Evolutionary conservation across 805 yeast genomes (phyloP).

Genomic region (Suhomyces canberraensis): DNA sequence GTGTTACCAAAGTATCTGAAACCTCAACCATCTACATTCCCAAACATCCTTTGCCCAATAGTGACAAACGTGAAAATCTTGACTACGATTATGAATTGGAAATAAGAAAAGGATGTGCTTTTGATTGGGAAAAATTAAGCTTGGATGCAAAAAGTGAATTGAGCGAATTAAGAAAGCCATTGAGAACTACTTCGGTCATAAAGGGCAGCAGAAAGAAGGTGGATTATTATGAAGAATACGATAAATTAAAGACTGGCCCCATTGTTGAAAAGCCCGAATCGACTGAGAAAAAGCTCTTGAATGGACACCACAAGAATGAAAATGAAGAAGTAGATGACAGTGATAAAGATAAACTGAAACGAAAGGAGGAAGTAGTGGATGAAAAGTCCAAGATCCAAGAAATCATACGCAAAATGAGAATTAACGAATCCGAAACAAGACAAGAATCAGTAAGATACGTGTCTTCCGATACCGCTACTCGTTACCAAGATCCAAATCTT

Average conservation of each 20-base stretch:
- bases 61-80: background rate
- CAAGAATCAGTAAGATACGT: background rate
- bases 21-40: slow-evolving; percentile 4
- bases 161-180: background rate
- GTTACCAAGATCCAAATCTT: background rate
- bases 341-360: background rate
- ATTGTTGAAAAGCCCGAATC: background rate
- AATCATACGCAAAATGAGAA: background rate
- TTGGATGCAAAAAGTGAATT: slow-evolving; percentile 1
- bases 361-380: background rate
- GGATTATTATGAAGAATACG: slow-evolving; percentile 1
- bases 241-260: background rate
- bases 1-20: slow-evolving; percentile 3
- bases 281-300: background rate
- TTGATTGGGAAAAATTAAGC: slow-evolving; percentile 4
- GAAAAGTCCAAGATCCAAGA: background rate
- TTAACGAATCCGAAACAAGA: background rate
- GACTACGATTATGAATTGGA: slow-evolving; percentile 2
- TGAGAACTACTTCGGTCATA: background rate
- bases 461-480: background rate
- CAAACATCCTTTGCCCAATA: slow-evolving; percentile 3
- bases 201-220: background rate
- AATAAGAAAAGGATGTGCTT: slow-evolving; percentile 5
- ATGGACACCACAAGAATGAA: background rate
- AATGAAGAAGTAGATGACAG: background rate